Evolutionary conservation across 306 rosid genomes (phyloP).

Genomic region (Adenanthera pavonina): DNA sequence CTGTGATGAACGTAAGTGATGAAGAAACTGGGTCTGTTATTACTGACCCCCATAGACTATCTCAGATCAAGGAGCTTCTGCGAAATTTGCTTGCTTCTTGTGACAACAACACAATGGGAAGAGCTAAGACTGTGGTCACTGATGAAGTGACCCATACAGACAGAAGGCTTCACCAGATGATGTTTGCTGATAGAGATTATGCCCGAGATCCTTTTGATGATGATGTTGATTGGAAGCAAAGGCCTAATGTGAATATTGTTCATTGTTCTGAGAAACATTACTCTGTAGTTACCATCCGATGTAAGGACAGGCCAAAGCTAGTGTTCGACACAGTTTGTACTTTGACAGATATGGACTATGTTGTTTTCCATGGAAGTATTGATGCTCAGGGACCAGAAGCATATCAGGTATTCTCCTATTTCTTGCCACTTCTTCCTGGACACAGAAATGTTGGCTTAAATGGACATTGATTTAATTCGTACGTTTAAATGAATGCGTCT

Average conservation of each 20-base stretch:
- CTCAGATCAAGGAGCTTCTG: conserved; percentile 65
- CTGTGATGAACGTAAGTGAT: conserved; percentile 75
- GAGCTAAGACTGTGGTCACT: conserved; percentile 79
- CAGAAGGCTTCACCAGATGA: conserved; percentile 94
- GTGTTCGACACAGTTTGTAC: conserved; percentile 90
- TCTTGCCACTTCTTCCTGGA: conserved; percentile 18
- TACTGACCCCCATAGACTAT: conserved; percentile 65
- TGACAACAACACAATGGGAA: conserved; percentile 63
- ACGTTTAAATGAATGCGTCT: conserved; percentile 31
- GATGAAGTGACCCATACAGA: conserved; percentile 76
- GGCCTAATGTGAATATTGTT: conserved; percentile 79
- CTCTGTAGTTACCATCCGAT: conserved; percentile 75
- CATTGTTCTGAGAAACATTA: conserved; percentile 83
- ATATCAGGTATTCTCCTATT: conserved; percentile 65
- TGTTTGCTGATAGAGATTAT: conserved; percentile 93
- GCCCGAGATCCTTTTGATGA: conserved; percentile 48
- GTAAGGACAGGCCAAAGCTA: conserved; percentile 92
- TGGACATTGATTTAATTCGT: conserved; percentile 39
- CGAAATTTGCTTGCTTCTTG: conserved; percentile 87
- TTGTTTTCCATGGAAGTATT: conserved; percentile 83
- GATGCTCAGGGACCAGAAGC: conserved; percentile 87
- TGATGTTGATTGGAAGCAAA: conserved; percentile 56
- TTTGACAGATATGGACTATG: conserved; percentile 93
- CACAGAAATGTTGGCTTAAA: neutral
- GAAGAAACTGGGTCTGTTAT: conserved; percentile 68